These are phyloP conservation scores for Naematelia encephala DNA, from an alignment of 768 basidiomycete genomes.

Conservation along the genomic window DNA sequence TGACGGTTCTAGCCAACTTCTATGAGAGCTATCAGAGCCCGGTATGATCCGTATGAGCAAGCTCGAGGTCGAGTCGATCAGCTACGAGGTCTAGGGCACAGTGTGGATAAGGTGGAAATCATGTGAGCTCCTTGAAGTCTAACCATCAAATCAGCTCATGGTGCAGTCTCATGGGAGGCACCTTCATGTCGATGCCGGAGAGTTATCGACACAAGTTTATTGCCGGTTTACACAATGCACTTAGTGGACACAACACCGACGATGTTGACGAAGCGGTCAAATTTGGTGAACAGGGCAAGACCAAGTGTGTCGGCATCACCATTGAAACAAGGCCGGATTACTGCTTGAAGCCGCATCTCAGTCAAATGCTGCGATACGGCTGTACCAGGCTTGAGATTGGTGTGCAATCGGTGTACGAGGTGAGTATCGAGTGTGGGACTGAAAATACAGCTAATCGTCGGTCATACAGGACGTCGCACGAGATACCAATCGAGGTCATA, in stretches of 20 bases:
- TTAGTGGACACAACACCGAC: constrained; percentile 88
- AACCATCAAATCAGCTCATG: not conserved
- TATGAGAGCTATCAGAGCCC: constrained; percentile 96
- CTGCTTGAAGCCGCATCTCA: constrained; percentile 92
- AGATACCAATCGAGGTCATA: constrained; percentile 98
- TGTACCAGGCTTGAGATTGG: constrained; percentile 98
- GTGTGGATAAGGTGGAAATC: constrained; percentile 81
- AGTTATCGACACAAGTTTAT: constrained; percentile 90
- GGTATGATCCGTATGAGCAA: constrained; percentile 97
- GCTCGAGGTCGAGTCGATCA: constrained; percentile 93
- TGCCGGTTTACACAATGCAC: constrained; percentile 92
- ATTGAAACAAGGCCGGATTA: constrained; percentile 99
- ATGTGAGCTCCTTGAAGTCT: constrained; percentile 39
- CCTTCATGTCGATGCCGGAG: constrained; percentile 99
- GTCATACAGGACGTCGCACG: constrained; percentile 76
- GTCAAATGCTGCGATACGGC: constrained; percentile 98
- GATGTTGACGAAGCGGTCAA: constrained; percentile 95
- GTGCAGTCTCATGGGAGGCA: constrained; percentile 96
- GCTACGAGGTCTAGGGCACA: constrained; percentile 90
- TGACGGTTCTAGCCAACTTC: constrained; percentile 74
- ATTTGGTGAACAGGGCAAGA: constrained; percentile 96
- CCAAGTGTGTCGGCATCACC: constrained; percentile 97
- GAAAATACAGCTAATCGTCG: not conserved
- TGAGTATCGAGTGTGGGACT: constrained; percentile 1
- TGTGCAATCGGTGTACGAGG: constrained; percentile 95